Percentiles rank a stretch among this genome's conserved stretches.
Conservation (phyloP, 2,329 filamentous ascomycete species). For the Aspergillus spinulosporus region DNA sequence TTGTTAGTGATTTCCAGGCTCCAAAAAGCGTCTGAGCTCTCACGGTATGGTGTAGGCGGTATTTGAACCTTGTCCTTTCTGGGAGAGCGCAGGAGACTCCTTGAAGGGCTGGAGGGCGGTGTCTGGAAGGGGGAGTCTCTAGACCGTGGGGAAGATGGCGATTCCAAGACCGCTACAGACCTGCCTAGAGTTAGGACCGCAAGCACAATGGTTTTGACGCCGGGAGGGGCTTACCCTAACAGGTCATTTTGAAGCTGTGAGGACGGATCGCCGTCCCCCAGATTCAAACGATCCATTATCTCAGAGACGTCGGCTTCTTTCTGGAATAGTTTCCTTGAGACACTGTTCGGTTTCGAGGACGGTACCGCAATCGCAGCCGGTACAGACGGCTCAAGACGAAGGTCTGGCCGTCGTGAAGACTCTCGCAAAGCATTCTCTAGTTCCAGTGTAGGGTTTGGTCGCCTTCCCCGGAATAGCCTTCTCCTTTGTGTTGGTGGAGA, state of each 20-base stretch:
- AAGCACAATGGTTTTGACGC: not conserved
- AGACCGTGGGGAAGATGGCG: conserved; percentile 13
- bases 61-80: conserved; percentile 47
- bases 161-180: conserved; percentile 6
- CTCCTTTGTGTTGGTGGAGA: conserved; percentile 28
- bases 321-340: conserved; percentile 24
- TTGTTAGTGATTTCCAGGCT: conserved; percentile 52
- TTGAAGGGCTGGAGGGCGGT: conserved; percentile 49
- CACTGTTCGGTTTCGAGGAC: conserved; percentile 17
- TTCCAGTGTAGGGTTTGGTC: conserved; percentile 25
- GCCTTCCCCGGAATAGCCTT: conserved; percentile 38
- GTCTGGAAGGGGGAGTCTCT: conserved; percentile 31
- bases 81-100: conserved; percentile 48
- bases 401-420: conserved; percentile 15
- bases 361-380: conserved; percentile 22
- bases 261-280: conserved; percentile 26
- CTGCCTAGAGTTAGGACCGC: conserved; percentile 9
- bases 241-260: conserved; percentile 22
- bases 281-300: conserved; percentile 23
- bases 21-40: conserved; percentile 58
- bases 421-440: conserved; percentile 19
- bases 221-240: conserved; percentile 20
- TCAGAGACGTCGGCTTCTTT: conserved; percentile 25
- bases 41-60: conserved; percentile 52
- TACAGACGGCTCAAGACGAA: conserved; percentile 25